Evolutionary conservation across 2,329 filamentous ascomycete species (phyloP).

Genomic region (Epichloe bromicola): DNA sequence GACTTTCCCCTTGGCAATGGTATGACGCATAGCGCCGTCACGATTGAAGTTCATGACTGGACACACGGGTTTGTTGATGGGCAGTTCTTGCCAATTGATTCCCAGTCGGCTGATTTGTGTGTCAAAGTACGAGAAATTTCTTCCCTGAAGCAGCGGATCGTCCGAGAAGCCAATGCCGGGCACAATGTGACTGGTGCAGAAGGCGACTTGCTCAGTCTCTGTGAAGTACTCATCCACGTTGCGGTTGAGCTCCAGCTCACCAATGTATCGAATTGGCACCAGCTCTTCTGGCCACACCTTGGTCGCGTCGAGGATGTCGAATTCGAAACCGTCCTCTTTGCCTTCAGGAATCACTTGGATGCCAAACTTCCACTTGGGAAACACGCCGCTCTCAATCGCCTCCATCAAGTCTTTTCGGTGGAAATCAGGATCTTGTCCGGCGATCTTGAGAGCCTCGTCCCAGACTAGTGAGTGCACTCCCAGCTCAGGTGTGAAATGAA

Average conservation of each 20-base stretch:
- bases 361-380: conserved; percentile 68
- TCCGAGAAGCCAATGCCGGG: conserved; percentile 67
- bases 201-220: conserved; percentile 71
- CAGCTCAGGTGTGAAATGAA: conserved; percentile 60
- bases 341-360: conserved; percentile 66
- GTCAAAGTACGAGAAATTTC: conserved; percentile 56
- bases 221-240: conserved; percentile 75
- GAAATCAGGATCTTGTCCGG: conserved; percentile 66
- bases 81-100: conserved; percentile 63
- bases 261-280: conserved; percentile 64
- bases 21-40: conserved; percentile 27
- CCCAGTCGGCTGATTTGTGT: conserved; percentile 45
- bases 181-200: conserved; percentile 69
- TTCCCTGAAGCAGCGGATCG: conserved; percentile 60
- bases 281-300: conserved; percentile 76
- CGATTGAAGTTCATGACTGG: conserved; percentile 67
- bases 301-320: conserved; percentile 74
- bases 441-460: conserved; percentile 67
- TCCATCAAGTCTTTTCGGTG: conserved; percentile 66
- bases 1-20: conserved; percentile 5
- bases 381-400: conserved; percentile 59
- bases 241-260: conserved; percentile 65
- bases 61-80: conserved; percentile 63
- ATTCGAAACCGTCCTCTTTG: conserved; percentile 65
- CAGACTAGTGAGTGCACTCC: conserved; percentile 66